A percentile compares a stretch with the other conserved stretches of the same genome.
These are phyloP conservation scores for Coniochaeta pulveracea DNA, from an alignment of 2,329 filamentous ascomycete genomes.

Conservation along the genomic window DNA sequence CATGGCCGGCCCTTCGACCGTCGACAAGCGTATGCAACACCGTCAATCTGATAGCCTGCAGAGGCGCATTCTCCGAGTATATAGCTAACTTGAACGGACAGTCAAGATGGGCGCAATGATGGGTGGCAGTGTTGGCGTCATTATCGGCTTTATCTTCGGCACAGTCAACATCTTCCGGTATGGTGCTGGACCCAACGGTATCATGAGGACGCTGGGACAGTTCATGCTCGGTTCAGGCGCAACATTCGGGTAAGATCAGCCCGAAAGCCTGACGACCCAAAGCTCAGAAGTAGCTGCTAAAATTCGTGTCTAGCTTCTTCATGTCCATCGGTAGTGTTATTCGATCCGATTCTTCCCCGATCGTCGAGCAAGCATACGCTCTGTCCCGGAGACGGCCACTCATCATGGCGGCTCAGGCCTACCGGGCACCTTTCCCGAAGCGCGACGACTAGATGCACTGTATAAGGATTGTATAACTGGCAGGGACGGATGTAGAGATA, in stretches of 20 bases:
- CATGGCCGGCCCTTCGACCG: slow-evolving; percentile 32
- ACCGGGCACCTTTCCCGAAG: slow-evolving; percentile 17
- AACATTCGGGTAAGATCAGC: slow-evolving; percentile 70
- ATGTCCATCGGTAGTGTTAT: slow-evolving; percentile 98
- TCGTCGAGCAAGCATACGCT: slow-evolving; percentile 64
- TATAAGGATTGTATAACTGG: background rate
- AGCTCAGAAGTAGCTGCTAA: background rate
- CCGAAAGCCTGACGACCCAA: background rate
- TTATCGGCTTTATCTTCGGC: slow-evolving; percentile 98
- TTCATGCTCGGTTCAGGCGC: slow-evolving; percentile 94
- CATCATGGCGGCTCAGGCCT: slow-evolving; percentile 39
- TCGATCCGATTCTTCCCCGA: slow-evolving; percentile 75
- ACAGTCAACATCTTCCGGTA: slow-evolving; percentile 92
- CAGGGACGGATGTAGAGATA: background rate
- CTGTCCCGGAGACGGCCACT: slow-evolving; percentile 64
- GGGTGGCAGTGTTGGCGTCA: slow-evolving; percentile 94
- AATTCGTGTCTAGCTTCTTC: slow-evolving; percentile 57
- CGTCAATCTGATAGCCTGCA: too few species aligned
- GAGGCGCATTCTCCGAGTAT: too few species aligned
- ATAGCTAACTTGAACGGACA: too few species aligned
- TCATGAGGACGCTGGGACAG: slow-evolving; percentile 88
- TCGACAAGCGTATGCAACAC: slow-evolving; percentile 41
- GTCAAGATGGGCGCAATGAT: slow-evolving; percentile 99
- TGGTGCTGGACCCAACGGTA: slow-evolving; percentile 83
- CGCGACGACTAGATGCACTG: slow-evolving; percentile 10